Conservation (phyloP, 179 eudicot genomes). For the Spinacia oleracea region DNA sequence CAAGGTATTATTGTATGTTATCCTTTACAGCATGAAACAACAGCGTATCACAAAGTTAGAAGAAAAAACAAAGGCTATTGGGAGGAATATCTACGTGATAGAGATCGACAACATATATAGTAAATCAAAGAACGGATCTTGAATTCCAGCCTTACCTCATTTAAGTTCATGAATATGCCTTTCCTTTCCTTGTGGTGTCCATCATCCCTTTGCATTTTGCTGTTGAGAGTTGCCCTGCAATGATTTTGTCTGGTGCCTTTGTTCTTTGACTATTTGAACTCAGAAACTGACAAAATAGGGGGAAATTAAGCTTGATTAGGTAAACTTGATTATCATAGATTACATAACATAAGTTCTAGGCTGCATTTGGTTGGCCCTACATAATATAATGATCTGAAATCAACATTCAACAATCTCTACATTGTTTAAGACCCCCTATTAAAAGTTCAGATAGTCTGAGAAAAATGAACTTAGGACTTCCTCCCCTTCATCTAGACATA, state of each 20-base stretch:
- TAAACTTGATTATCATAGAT: not conserved
- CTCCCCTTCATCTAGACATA: not conserved
- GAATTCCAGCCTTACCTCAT: not conserved
- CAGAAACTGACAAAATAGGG: not conserved
- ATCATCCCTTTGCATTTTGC: not conserved
- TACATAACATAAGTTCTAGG: not conserved
- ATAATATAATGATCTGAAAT: too few species aligned
- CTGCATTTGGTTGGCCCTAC: not conserved
- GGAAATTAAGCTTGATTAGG: not conserved
- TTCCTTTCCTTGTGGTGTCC: not conserved
- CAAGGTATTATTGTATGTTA: too few species aligned
- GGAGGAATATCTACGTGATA: not conserved
- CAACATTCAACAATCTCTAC: not conserved
- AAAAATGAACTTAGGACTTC: not conserved
- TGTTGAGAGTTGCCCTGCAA: conserved; percentile 23
- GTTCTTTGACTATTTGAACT: conserved; percentile 6
- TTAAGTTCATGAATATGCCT: not conserved
- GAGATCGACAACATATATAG: not conserved
- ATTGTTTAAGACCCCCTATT: not conserved
- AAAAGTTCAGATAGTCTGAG: not conserved
- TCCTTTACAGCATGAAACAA: too few species aligned
- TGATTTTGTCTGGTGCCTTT: conserved; percentile 24
- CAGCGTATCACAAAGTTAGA: not conserved
- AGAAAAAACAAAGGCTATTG: not conserved
- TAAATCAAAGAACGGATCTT: not conserved